phyloP scores from a whole-genome alignment of 2,329 filamentous ascomycete genomes.

The Seiridium unicorne region DNA sequence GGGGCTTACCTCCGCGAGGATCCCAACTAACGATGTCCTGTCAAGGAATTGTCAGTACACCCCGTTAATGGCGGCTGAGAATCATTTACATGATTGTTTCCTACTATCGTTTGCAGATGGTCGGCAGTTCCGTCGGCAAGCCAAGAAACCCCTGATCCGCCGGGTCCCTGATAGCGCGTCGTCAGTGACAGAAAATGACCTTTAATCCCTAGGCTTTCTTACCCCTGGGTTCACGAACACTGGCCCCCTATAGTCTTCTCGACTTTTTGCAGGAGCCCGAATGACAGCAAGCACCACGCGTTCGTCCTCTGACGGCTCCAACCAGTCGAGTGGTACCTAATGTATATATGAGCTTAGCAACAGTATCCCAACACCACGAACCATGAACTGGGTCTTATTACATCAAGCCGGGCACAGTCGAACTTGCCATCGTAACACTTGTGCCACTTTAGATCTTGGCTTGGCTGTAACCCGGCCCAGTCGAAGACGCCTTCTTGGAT shows the following conservation, averaged over 20 bases:
- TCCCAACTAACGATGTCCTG: conserved; percentile 50
- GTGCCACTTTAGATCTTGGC: conserved; percentile 30
- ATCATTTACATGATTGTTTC: conserved; percentile 40
- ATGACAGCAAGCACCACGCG: conserved; percentile 35
- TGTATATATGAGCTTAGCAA: not conserved
- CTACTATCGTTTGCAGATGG: conserved; percentile 41
- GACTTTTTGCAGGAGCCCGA: conserved; percentile 31
- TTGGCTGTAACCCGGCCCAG: conserved; percentile 28
- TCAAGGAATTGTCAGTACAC: conserved; percentile 6
- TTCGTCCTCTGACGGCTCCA: conserved; percentile 28
- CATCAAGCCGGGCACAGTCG: conserved; percentile 35
- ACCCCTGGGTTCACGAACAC: conserved; percentile 39
- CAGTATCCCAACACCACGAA: no score
- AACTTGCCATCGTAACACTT: conserved; percentile 30
- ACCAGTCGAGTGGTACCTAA: conserved; percentile 39
- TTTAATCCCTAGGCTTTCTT: not conserved
- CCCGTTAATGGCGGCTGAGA: not conserved
- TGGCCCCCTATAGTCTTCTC: conserved; percentile 26
- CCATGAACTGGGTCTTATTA: not conserved
- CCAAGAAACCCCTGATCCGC: conserved; percentile 42
- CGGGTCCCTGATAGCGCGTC: conserved; percentile 36
- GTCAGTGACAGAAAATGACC: no score
- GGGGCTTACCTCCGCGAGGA: conserved; percentile 39
- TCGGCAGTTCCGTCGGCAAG: conserved; percentile 26
- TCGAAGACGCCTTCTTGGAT: conserved; percentile 1